These are phyloP conservation scores for Tuber indicum DNA, from an alignment of 495 filamentous ascomycete species.

Conservation along the genomic window DNA sequence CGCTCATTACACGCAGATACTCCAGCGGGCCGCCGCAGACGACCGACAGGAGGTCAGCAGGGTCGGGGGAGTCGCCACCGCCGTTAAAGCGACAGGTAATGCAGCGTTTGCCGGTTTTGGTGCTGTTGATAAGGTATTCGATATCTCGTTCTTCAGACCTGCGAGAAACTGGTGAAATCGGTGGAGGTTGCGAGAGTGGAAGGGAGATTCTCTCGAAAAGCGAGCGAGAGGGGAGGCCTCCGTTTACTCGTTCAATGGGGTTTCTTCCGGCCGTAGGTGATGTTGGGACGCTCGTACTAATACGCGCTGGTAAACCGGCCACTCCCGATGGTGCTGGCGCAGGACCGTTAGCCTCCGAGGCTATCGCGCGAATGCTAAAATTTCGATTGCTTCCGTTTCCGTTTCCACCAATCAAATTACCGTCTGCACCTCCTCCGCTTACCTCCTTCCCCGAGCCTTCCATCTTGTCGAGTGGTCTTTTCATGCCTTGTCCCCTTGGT, in stretches of 20 bases:
- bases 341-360: background rate
- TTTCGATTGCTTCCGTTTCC: slow-evolving; percentile 2
- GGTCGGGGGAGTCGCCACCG: slow-evolving; percentile 1
- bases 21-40: slow-evolving; percentile 26
- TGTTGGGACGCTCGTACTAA: background rate
- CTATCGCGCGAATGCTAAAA: slow-evolving; percentile 26
- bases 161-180: slow-evolving; percentile 19
- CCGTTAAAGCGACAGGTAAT: slow-evolving; percentile 29
- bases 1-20: slow-evolving; percentile 21
- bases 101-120: slow-evolving; percentile 13
- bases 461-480: background rate
- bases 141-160: slow-evolving; percentile 27
- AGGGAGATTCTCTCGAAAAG: slow-evolving; percentile 28
- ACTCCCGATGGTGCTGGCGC: background rate
- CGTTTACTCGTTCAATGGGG: background rate
- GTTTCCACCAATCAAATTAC: background rate
- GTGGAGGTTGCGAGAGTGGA: background rate
- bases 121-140: slow-evolving; percentile 17
- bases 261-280: background rate
- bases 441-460: background rate
- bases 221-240: slow-evolving; percentile 14
- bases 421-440: background rate
- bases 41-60: slow-evolving; percentile 27
- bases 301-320: background rate
- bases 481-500: background rate